Base-by-base conservation (phyloP, 2,329 filamentous ascomycete genomes). In the Rutstroemia sp. region DNA sequence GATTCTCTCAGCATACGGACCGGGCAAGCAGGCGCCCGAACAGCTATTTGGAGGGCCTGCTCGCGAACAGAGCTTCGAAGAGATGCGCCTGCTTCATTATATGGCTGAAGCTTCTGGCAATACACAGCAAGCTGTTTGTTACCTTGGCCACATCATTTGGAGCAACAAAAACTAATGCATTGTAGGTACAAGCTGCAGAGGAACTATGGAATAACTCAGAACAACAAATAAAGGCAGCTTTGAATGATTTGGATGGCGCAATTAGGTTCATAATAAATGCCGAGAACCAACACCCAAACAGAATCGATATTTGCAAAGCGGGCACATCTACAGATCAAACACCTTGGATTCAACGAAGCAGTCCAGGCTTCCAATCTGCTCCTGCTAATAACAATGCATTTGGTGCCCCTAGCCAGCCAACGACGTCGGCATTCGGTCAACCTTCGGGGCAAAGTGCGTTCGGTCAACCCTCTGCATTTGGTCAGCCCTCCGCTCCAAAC, bases 11-110 rank as follows among this genome's bases (percentile, higher is more conserved):
- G 80, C 87, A 21, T 97, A 96, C 70, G 89, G 85, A 0, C 91
- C 92, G 0, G 87, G 87, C 4, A 79, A 76, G 65, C 82, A 91
- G 64, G 83, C 87, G 1, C 92, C 92, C 0, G 82, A 83, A 17
- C 90, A 96, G 71, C 78, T 96, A 1, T 92, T 96, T 65, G 90
- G 90, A 52, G 91, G 90, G 1, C 79, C 78, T 46, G 77, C 82
- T 5, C 80, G 91, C 17, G 92, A 97, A 70, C 87, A 91, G 70
- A 95, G 90, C 66, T 87, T 88, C 42, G 92, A 97, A 70, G 92
- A 97, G 72, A 80, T 95, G 69, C 81, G 91, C 50, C 69, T 92
- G n/a, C 83, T 88, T 21, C 86, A 90, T 67, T 92, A 92, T 67
- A 75, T 84, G 52, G 81, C 81, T 2, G 74, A 77, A 42, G 78